A percentile compares a stretch with the other conserved stretches of the same genome.
Conservation (phyloP, 2,329 filamentous ascomycete genomes). For the Alternaria burnsii region DNA sequence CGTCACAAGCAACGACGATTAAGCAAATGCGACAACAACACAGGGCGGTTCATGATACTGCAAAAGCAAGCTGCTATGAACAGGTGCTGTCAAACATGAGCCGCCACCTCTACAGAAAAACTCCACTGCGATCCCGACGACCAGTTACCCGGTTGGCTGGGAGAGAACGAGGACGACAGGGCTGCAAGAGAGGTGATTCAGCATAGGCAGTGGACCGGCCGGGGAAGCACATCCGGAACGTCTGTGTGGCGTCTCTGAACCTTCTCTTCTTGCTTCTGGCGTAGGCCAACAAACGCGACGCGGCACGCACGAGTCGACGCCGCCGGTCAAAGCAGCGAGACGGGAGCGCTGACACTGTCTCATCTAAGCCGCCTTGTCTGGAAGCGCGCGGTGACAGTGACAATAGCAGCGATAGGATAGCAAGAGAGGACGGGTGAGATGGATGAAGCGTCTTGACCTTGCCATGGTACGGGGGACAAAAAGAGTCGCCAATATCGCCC, state of each 20-base stretch:
- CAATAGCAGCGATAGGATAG: background rate
- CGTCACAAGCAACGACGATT: conserved; percentile 8
- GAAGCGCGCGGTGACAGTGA: conserved; percentile 2
- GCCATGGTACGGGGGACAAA: background rate
- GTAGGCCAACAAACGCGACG: conserved; percentile 27
- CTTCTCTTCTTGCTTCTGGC: conserved; percentile 42
- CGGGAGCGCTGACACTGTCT: conserved; percentile 39
- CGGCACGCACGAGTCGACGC: conserved; percentile 27
- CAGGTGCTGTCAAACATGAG: conserved; percentile 7
- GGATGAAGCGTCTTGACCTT: background rate
- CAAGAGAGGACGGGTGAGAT: background rate
- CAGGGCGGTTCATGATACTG: background rate
- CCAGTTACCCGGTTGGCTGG: conserved; percentile 41
- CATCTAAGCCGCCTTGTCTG: conserved; percentile 33
- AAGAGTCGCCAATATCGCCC: background rate
- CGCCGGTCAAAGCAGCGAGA: conserved; percentile 13
- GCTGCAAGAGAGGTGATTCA: conserved; percentile 26
- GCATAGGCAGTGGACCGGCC: conserved; percentile 34
- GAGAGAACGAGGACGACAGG: conserved; percentile 19
- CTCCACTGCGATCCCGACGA: conserved; percentile 36
- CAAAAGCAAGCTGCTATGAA: conserved; percentile 21
- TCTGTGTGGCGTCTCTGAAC: conserved; percentile 29
- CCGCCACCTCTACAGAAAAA: conserved; percentile 4
- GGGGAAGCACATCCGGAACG: conserved; percentile 45
- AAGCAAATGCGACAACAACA: conserved; percentile 3